Evolutionary conservation across 2,329 filamentous ascomycete species (phyloP).

Genomic region (Chaetomiaceae sp.): DNA sequence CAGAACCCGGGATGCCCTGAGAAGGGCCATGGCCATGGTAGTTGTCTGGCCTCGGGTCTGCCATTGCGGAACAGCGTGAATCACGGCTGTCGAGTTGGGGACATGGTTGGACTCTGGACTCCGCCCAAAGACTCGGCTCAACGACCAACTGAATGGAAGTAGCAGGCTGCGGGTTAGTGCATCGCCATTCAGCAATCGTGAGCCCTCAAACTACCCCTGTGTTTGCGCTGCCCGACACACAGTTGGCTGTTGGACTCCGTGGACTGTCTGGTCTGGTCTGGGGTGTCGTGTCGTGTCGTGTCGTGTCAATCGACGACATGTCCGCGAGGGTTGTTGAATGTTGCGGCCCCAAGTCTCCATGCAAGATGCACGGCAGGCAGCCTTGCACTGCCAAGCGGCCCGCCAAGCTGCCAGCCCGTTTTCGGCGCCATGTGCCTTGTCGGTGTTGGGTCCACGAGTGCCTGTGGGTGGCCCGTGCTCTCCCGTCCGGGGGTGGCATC

Average conservation of each 20-base stretch:
- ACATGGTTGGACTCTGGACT: slow-evolving; percentile 28
- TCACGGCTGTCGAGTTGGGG: slow-evolving; percentile 22
- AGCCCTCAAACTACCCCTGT: background rate
- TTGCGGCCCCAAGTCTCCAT: background rate
- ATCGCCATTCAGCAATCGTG: background rate
- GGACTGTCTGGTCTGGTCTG: background rate
- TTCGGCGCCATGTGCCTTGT: slow-evolving; percentile 1
- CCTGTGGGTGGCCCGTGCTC: slow-evolving; percentile 14
- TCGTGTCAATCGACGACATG: slow-evolving; percentile 6
- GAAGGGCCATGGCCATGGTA: slow-evolving; percentile 38
- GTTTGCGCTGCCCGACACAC: background rate
- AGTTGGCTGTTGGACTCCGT: background rate
- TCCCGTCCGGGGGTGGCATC: background rate
- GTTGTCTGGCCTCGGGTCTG: slow-evolving; percentile 26
- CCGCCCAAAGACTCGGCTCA: background rate
- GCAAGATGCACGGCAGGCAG: slow-evolving; percentile 9
- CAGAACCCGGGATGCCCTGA: slow-evolving; percentile 12
- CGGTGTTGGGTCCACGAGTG: background rate
- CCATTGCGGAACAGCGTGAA: slow-evolving; percentile 29
- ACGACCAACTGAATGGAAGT: background rate
- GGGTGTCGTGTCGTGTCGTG: too few species aligned
- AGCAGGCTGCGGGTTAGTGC: background rate
- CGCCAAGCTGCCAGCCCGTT: slow-evolving; percentile 10
- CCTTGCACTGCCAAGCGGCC: slow-evolving; percentile 11
- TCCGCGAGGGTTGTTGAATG: background rate